Percentiles rank a stretch among this genome's conserved stretches.
Evolutionary conservation across 495 filamentous ascomycete genomes (phyloP).

Genomic region (Chaetomidium leptoderma): DNA sequence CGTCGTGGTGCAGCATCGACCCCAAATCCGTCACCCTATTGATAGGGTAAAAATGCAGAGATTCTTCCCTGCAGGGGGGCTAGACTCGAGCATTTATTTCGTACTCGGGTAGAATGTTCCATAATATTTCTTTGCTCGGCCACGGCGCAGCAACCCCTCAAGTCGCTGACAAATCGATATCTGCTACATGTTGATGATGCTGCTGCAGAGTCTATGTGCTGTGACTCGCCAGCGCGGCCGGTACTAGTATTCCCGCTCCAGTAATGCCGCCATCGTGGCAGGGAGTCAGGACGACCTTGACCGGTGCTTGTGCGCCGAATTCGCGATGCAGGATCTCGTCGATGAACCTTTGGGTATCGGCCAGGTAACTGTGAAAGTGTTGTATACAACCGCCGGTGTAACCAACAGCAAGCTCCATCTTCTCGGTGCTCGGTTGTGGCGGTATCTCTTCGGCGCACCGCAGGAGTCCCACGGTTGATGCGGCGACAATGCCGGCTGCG

Average conservation of each 20-base stretch:
- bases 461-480: constrained; percentile 64
- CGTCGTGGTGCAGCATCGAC: not conserved
- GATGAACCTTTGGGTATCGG: constrained; percentile 62
- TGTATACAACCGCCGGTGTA: constrained; percentile 77
- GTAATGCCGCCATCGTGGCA: constrained; percentile 73
- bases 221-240: constrained; percentile 35
- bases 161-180: not conserved
- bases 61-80: not conserved
- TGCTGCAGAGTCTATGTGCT: constrained; percentile 2
- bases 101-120: too few relatives aligned
- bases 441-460: constrained; percentile 62
- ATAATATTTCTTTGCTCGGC: too few relatives aligned
- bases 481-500: constrained; percentile 67
- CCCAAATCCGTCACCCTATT: not conserved
- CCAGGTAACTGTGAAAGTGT: constrained; percentile 68
- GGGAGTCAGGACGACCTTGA: constrained; percentile 61
- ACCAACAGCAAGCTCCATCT: constrained; percentile 61
- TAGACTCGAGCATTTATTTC: not conserved
- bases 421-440: constrained; percentile 15
- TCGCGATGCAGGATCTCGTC: constrained; percentile 59
- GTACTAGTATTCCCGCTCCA: constrained; percentile 71
- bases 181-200: not conserved
- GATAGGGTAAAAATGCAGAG: not conserved
- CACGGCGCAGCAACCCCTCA: not conserved
- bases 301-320: constrained; percentile 49